These are phyloP conservation scores for Sarocladiaceae sp. DNA, from an alignment of 2,329 filamentous ascomycete species.

Conservation along the genomic window DNA sequence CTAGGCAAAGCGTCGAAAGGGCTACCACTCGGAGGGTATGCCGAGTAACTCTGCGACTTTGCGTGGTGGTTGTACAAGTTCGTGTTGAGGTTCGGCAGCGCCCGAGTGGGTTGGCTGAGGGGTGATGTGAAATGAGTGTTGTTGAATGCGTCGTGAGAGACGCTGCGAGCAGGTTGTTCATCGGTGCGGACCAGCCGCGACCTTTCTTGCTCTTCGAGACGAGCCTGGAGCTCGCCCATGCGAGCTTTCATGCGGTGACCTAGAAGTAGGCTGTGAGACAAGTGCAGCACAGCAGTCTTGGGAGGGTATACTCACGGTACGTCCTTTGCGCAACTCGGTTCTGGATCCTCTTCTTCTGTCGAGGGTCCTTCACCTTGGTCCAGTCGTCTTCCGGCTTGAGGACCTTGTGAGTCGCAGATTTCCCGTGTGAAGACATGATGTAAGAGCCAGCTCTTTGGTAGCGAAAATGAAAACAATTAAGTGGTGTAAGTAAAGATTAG, in stretches of 20 bases:
- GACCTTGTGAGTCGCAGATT: background rate
- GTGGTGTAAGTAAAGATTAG: background rate
- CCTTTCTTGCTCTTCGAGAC: slow-evolving; percentile 22
- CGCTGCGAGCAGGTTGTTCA: too few species aligned
- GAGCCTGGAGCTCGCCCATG: slow-evolving; percentile 23
- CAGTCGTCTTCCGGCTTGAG: slow-evolving; percentile 20
- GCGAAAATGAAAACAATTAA: too few species aligned
- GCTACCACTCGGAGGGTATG: background rate
- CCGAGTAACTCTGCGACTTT: background rate
- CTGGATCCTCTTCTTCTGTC: slow-evolving; percentile 26
- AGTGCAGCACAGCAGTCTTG: background rate
- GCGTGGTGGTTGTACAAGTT: background rate
- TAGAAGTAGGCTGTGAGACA: slow-evolving; percentile 9
- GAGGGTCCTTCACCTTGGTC: slow-evolving; percentile 22
- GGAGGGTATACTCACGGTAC: slow-evolving; percentile 20
- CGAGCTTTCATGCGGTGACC: slow-evolving; percentile 26
- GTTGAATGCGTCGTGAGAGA: too few species aligned
- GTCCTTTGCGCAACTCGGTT: slow-evolving; percentile 25
- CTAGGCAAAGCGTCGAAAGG: background rate
- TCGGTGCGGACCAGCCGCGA: background rate
- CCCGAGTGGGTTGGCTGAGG: background rate
- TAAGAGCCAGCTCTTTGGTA: too few species aligned
- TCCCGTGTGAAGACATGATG: background rate
- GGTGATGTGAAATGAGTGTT: background rate
- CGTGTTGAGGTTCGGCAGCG: background rate